phyloP scores from a whole-genome alignment of 768 basidiomycete genomes.

The Mycena polygramma region DNA sequence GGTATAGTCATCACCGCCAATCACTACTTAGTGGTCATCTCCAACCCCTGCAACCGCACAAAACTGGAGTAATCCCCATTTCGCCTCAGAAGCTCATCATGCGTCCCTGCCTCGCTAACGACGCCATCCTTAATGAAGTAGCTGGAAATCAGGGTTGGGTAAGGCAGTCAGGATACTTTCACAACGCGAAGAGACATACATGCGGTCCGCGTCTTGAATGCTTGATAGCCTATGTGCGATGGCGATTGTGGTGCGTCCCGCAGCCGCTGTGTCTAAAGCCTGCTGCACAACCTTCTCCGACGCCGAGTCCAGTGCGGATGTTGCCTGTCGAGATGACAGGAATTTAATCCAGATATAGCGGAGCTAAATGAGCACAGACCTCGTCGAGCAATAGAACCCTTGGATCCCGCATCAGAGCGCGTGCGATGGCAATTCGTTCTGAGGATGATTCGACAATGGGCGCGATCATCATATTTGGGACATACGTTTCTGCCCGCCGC shows the following conservation, averaged over 20 bases:
- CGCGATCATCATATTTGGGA: conserved; percentile 41
- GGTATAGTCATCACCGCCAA: background rate
- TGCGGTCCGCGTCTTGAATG: conserved; percentile 76
- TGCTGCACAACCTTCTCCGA: conserved; percentile 96
- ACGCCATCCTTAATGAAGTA: conserved; percentile 74
- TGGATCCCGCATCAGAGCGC: conserved; percentile 90
- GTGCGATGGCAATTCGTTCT: conserved; percentile 86
- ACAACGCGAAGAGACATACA: conserved; percentile 47
- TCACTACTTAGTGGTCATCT: conserved; percentile 42
- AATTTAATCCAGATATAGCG: conserved; percentile 34
- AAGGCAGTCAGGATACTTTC: background rate
- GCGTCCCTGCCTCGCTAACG: conserved; percentile 72
- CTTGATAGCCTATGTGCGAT: conserved; percentile 87
- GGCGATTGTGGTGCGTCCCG: conserved; percentile 92
- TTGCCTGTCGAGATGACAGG: conserved; percentile 60
- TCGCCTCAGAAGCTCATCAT: conserved; percentile 65
- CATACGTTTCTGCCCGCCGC: conserved; percentile 89
- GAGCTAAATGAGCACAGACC: conserved; percentile 37
- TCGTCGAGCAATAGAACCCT: conserved; percentile 91
- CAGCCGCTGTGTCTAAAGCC: conserved; percentile 91
- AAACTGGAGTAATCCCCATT: conserved; percentile 67
- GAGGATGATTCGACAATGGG: conserved; percentile 21
- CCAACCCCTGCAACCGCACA: conserved; percentile 68
- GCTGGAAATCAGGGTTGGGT: conserved; percentile 39
- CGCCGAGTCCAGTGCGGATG: conserved; percentile 89